These are phyloP conservation scores for Ceratopteris richardii DNA, from an alignment of 75 land plant species.

Conservation along the genomic window DNA sequence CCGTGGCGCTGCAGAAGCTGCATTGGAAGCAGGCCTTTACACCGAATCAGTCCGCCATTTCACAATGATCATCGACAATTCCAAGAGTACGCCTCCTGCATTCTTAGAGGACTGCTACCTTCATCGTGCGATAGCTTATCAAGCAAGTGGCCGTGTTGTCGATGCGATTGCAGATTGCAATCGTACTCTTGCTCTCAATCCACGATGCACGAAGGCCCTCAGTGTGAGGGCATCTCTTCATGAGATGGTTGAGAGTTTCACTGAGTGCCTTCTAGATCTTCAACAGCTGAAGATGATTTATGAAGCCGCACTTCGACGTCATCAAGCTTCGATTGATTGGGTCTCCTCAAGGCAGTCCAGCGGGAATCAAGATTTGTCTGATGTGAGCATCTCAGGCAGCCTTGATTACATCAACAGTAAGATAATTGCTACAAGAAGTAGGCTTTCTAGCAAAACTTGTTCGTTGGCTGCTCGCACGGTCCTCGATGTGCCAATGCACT, in stretches of 20 bases:
- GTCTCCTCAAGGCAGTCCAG: conserved; percentile 40
- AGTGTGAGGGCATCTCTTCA: conserved; percentile 43
- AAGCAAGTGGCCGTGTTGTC: conserved; percentile 44
- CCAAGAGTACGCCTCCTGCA: conserved; percentile 47
- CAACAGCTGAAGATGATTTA: conserved; percentile 63
- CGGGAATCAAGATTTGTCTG: conserved; percentile 22
- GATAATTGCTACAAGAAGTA: conserved; percentile 38
- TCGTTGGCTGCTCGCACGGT: conserved; percentile 50
- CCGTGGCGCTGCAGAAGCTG: conserved; percentile 49
- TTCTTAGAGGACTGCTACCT: conserved; percentile 64
- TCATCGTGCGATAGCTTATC: conserved; percentile 45
- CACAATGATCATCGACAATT: conserved; percentile 55
- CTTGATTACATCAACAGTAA: conserved; percentile 32
- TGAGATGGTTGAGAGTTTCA: conserved; percentile 41
- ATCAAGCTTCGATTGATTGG: conserved; percentile 27
- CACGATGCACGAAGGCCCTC: conserved; percentile 49
- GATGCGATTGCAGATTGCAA: conserved; percentile 78
- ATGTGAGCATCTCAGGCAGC: conserved; percentile 38
- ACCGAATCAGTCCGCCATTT: conserved; percentile 62
- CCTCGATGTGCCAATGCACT: conserved; percentile 53
- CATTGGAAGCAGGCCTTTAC: conserved; percentile 62
- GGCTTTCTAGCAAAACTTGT: conserved; percentile 15
- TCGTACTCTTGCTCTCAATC: conserved; percentile 55
- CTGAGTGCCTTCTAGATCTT: conserved; percentile 55
- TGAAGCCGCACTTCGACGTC: conserved; percentile 49